Conservation (phyloP, 192 early-diverging fungal genomes). For the Piromyces finnis region DNA sequence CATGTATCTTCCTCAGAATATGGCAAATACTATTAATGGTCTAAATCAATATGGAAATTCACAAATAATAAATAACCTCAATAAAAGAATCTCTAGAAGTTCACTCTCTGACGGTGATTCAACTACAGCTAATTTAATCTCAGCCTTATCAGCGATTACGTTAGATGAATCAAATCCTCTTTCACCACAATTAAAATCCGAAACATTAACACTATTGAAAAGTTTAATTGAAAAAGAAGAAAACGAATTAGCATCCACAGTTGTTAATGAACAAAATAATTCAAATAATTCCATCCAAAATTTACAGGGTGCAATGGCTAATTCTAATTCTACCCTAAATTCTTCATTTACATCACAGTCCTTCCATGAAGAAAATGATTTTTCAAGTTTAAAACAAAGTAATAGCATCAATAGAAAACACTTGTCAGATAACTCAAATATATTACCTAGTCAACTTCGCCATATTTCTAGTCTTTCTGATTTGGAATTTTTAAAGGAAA, state of each 20-base stretch:
- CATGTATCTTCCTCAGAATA: background rate
- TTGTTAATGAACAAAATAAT: no score
- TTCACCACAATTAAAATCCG: no score
- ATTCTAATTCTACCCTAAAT: background rate
- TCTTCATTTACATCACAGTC: background rate
- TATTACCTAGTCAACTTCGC: background rate
- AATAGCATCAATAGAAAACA: background rate
- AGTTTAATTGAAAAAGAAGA: no score
- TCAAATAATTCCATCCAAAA: background rate
- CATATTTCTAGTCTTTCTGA: background rate
- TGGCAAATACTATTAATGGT: background rate
- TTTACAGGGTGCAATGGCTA: background rate
- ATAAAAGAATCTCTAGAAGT: no score
- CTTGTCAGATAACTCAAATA: background rate
- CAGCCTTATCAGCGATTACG: no score
- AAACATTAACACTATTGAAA: no score
- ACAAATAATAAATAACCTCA: no score
- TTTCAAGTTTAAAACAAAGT: background rate
- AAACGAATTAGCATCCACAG: no score
- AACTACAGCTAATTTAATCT: no score
- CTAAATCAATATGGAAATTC: no score
- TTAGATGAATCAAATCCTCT: no score
- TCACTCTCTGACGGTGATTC: no score
- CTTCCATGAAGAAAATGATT: background rate
- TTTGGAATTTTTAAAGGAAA: background rate